These are phyloP conservation scores for Syzygium syzygioides DNA, from an alignment of 441 rosid genomes.

Conservation along the genomic window DNA sequence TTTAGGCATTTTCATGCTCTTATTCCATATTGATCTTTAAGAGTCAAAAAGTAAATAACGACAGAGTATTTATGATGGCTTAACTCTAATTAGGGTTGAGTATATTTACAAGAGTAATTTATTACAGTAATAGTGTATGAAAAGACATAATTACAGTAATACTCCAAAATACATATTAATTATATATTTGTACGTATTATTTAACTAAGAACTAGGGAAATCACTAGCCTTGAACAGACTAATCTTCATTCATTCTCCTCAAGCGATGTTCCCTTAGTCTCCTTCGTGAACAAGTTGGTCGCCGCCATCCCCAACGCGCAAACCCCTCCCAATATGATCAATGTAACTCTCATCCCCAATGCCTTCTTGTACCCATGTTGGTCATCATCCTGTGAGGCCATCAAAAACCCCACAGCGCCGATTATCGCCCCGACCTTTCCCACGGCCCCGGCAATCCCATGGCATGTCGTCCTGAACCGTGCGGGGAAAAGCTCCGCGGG, in stretches of 20 bases:
- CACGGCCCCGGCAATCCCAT: constrained; percentile 62
- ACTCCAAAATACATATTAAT: background rate
- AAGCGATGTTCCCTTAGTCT: background rate
- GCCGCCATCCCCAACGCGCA: background rate
- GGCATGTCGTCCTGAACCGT: constrained; percentile 69
- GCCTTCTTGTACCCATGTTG: background rate
- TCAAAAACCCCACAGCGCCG: constrained; percentile 44
- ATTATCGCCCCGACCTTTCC: constrained; percentile 70
- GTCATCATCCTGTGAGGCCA: constrained; percentile 23
- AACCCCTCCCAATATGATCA: background rate
- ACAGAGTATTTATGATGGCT: background rate
- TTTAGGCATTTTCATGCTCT: background rate
- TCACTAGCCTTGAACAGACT: background rate
- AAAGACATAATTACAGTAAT: background rate
- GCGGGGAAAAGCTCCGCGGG: constrained; percentile 84
- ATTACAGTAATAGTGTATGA: too few relatives aligned
- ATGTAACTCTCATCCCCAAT: background rate
- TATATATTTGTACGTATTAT: background rate
- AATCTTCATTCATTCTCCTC: background rate
- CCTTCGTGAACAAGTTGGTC: background rate
- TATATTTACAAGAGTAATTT: background rate
- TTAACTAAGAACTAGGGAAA: background rate
- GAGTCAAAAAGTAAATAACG: background rate
- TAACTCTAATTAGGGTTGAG: background rate
- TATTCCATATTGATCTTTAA: background rate